These are phyloP conservation scores for Alternaria sp. DNA, from an alignment of 2,329 filamentous ascomycete genomes.

Conservation along the genomic window DNA sequence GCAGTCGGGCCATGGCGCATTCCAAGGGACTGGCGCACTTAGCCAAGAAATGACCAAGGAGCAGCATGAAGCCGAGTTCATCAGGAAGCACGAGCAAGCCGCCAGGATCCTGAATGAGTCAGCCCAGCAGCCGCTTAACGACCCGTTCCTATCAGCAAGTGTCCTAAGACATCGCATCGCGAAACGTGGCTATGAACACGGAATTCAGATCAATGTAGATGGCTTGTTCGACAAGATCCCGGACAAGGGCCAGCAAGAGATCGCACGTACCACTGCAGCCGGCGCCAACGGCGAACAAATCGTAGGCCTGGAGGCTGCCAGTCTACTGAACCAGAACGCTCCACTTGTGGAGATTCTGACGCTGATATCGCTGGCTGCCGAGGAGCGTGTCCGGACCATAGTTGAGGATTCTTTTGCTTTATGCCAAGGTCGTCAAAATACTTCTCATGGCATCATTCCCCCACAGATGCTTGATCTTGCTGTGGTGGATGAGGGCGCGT, in stretches of 20 bases:
- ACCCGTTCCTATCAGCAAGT: constrained; percentile 74
- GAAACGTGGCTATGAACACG: constrained; percentile 64
- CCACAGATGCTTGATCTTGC: constrained; percentile 78
- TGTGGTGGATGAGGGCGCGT: constrained; percentile 54
- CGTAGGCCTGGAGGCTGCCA: constrained; percentile 61
- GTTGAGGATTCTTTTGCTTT: constrained; percentile 78
- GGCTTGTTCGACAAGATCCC: constrained; percentile 56
- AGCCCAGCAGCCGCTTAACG: constrained; percentile 71
- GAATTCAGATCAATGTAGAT: constrained; percentile 65
- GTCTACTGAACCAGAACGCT: constrained; percentile 73
- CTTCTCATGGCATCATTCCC: constrained; percentile 80
- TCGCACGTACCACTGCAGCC: constrained; percentile 49
- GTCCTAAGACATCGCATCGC: constrained; percentile 61
- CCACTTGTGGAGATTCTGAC: constrained; percentile 82
- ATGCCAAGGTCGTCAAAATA: constrained; percentile 73
- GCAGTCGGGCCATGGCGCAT: constrained; percentile 45
- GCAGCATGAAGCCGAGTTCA: constrained; percentile 68
- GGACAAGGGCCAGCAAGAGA: constrained; percentile 36
- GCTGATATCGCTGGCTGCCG: constrained; percentile 80
- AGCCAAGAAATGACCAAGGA: constrained; percentile 68
- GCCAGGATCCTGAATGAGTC: constrained; percentile 66
- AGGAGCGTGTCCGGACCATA: constrained; percentile 76
- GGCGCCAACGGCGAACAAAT: constrained; percentile 68
- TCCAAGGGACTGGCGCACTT: constrained; percentile 46
- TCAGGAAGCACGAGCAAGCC: constrained; percentile 70